Evolutionary conservation across 2,329 filamentous ascomycete species (phyloP).

Genomic region (Aspergillus latus): DNA sequence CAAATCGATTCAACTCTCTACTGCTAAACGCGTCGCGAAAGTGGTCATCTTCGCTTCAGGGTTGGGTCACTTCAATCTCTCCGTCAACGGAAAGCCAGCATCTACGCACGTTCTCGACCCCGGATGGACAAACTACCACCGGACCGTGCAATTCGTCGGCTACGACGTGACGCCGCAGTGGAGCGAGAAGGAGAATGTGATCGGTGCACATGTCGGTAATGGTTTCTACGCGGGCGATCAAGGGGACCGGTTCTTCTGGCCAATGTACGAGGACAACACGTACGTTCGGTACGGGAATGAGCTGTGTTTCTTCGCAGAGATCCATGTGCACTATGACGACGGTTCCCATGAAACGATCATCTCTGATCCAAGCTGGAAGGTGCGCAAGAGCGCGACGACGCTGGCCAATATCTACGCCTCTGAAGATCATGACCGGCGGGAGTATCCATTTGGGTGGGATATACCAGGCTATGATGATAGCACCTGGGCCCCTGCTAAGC

Average conservation of each 20-base stretch:
- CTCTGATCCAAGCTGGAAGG: conserved; percentile 24
- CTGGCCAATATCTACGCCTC: conserved; percentile 28
- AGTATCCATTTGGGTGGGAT: conserved; percentile 25
- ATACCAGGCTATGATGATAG: conserved; percentile 14
- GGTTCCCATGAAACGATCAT: conserved; percentile 20
- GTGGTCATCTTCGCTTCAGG: conserved; percentile 26
- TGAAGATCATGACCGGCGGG: conserved; percentile 22
- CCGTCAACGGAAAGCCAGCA: conserved; percentile 21
- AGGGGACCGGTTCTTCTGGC: conserved; percentile 29
- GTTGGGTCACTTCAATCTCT: conserved; percentile 27
- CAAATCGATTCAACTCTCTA: conserved; percentile 19
- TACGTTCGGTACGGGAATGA: conserved; percentile 29
- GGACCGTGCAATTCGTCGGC: conserved; percentile 40
- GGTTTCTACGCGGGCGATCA: conserved; percentile 47
- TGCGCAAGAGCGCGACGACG: conserved; percentile 23
- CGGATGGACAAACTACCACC: conserved; percentile 29
- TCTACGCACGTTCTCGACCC: conserved; percentile 27
- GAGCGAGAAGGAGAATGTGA: conserved; percentile 32
- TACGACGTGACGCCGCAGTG: conserved; percentile 45
- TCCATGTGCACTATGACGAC: conserved; percentile 24
- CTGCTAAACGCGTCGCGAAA: conserved; percentile 2
- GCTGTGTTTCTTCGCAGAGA: conserved; percentile 27
- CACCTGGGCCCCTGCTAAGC: conserved; percentile 21
- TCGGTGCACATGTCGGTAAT: conserved; percentile 45
- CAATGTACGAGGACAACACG: conserved; percentile 29